Base-by-base conservation (phyloP, 2,329 filamentous ascomycete species). In the Eutypa lata region DNA sequence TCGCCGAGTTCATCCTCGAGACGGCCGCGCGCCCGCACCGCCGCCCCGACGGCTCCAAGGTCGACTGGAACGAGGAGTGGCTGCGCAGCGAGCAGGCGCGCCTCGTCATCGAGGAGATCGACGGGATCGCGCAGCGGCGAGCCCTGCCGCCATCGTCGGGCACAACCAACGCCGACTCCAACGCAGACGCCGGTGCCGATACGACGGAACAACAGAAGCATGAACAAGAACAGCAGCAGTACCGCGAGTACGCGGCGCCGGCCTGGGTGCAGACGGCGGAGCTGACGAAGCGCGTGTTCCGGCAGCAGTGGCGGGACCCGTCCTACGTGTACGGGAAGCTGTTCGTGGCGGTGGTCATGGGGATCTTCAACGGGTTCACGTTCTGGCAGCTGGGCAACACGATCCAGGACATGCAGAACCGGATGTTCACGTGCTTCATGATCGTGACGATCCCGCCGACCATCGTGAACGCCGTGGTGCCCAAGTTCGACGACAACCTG, bases 21-120 rank as follows among this genome's bases (percentile, higher is more conserved):
- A 75, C 74, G 6, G 71, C 73, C 1, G 71, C 73, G 1, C 60
- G 66, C 3, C 68, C 70, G 7, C 68, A 69, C 31, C 63, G 53
- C 38, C 66, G 63, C 19, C 62, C 65, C 3, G 68, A 73, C 19
- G 71, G 69, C 6, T 70, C 66, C 19, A 70, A 68, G 50, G 57
- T 89, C 43, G 79, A 91, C 64, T 92, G 89, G 89, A 87, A 88
- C 63, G 80, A 89, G 35, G 86, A 90, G 64, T 92, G 89, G 89
- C 72, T 74, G 24, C 80, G 80, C 44, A 90, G 86, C 0, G 72
- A 81, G 11, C 78, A 91, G 62, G 82, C 83, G 54, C 73, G 76
- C 33, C 67, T 71, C 1, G 73, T 90, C 18, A 68, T 85, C 6
- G 70, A 80, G 11, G 87, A 91, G 61, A 91, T 92, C 52, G 75